phyloP scores from a whole-genome alignment of 306 rosid genomes.

The Acacia confusa region DNA sequence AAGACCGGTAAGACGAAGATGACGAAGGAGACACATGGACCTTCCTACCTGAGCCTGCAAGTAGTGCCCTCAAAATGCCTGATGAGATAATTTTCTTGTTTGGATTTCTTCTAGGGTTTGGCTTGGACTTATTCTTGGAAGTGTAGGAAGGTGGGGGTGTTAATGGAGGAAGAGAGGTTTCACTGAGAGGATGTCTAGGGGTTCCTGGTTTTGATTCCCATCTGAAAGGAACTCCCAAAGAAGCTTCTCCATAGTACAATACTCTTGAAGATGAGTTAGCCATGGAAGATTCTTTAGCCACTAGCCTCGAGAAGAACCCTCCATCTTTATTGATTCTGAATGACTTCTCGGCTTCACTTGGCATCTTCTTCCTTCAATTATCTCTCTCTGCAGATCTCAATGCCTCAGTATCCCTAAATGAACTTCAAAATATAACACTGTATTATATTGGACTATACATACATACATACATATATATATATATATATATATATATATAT shows the following conservation, averaged over 20 bases:
- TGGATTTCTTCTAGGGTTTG: conserved; percentile 24
- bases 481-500: background rate
- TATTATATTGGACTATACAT: background rate
- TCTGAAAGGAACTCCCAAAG: conserved; percentile 48
- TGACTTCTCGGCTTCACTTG: conserved; percentile 34
- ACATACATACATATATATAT: background rate
- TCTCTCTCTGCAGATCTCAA: background rate
- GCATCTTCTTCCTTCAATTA: conserved; percentile 23
- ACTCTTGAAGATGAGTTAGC: conserved; percentile 47
- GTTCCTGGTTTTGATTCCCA: conserved; percentile 55
- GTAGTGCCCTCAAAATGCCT: conserved; percentile 25
- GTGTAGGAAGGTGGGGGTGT: conserved; percentile 53
- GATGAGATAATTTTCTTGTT: conserved; percentile 32
- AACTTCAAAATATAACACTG: background rate
- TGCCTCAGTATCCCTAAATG: conserved; percentile 19
- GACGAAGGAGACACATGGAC: conserved; percentile 27
- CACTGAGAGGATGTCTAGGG: conserved; percentile 45
- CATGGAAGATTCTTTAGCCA: conserved; percentile 35
- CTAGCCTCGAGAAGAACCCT: conserved; percentile 40
- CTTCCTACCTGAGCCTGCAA: conserved; percentile 30
- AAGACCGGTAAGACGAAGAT: background rate
- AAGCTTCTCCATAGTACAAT: conserved; percentile 40
- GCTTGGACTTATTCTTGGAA: conserved; percentile 16
- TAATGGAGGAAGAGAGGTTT: conserved; percentile 41
- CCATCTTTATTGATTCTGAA: conserved; percentile 45